Base-by-base conservation (phyloP, 208 protist species). In the Wallacemonas sp. region DNA sequence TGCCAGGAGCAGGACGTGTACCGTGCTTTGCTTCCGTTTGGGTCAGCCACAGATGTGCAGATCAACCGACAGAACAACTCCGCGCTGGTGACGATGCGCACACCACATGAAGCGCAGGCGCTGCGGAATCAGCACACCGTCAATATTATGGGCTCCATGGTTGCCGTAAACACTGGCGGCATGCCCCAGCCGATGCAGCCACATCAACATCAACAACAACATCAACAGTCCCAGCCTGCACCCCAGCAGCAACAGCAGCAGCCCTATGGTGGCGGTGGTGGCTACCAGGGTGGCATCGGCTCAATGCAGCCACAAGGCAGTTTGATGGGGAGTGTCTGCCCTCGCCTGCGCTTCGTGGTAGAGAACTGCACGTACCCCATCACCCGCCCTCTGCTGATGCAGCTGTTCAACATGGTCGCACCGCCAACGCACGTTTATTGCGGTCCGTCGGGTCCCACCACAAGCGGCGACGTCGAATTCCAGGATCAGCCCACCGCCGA, bases 281-380 rank as follows among this genome's bases (percentile, higher is more conserved):
- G 30, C 3, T 58, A 58, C 52, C 52, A 16, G 3, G 21, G 32
- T n/a, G 26, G 14, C 30, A 29, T 16, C 5, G 26, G 12, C 19
- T 3, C 4, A 3, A 3, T 38, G 8, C 30, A 4, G 52, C 52
- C 9, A 23, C 52, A 58, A 29, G 14, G 17, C 17, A 58, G 30
- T 11, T 3, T 58, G 52, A 34, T 58, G 52, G 52, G 52, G 4
- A 29, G 12, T 2, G 14, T 24, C 8, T 30, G 52, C 16, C 21
- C 33, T 23, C 85, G 88, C 0, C 80, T 95, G 32, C 76, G 76
- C 21, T 77, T 95, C 23, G 65, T 92, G 2, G 87, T 95, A 16
- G 87, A 95, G 68, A 78, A 89, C 58, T 95, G 90, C 66, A 83
- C 77, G 34, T 90, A 91, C 78, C 81, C 85, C n/a, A 82, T 96